Base-by-base conservation (phyloP, 192 early-diverging fungal genomes). In the Backusella macrospora region DNA sequence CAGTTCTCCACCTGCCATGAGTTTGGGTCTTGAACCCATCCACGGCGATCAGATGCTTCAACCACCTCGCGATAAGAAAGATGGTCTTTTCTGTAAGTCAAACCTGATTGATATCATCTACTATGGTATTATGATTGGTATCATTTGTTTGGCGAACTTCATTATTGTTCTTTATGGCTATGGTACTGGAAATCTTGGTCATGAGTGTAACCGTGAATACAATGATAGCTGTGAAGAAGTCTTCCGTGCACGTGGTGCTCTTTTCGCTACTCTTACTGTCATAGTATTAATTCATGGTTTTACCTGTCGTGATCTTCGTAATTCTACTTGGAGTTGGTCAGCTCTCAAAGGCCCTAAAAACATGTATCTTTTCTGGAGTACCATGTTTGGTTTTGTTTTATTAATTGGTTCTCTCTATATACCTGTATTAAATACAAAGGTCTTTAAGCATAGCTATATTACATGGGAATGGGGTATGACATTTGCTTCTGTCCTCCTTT, bases 401-500 rank as follows among this genome's bases (percentile, higher is more conserved):
- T 82, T 86, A 62, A 8, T 91, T 40, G 74, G 87, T 37, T 79
- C 86, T 62, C 77, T 91, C 21, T 92, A 92, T 77, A 80, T 93
- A n/a, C 92, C 92, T 0, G 87, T 84, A 7, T 72, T 90, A 37
- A 90, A 91, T 79, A 85, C 82, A 37, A 64, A 73, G 48, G 87
- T 90, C 46, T 90, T 92, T 63, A 86, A 88, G 75, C 85, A 90
- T 77, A 76, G 80, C 43, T 80, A 80, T n/a, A 86, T 92, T 48
- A 78, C 82, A 65, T 92, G 87, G 87, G 91, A 92, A 80, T 94
- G 92, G 92, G 90, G 87, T 44, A 81, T 92, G 67, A 84, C 91
- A 26, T 73, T 82, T 37, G 78, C 82, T 34, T 85, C 90, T 14
- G 71, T 84, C 55, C 21, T 93, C 21, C 65, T 92, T 34, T 94